phyloP scores from a whole-genome alignment of 495 filamentous ascomycete species.

The Aspergillus egyptiacus region DNA sequence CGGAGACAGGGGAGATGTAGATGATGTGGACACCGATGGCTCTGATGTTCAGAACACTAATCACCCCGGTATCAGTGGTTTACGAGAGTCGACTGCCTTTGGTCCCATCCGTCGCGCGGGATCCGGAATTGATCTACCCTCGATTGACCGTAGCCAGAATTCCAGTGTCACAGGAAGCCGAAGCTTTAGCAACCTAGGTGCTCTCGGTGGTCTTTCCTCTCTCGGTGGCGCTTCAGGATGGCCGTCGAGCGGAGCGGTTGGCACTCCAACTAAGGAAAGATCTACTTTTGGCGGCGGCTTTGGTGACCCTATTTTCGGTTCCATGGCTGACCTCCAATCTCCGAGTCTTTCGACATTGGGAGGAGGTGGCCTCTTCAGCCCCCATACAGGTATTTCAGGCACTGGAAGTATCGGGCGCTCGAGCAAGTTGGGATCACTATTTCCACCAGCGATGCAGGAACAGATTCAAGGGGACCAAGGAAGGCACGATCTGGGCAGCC shows the following conservation, averaged over 20 bases:
- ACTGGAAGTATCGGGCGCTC: conserved; percentile 58
- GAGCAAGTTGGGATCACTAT: conserved; percentile 81
- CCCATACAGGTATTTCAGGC: conserved; percentile 39
- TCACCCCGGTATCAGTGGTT: conserved; percentile 51
- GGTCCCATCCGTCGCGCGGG: conserved; percentile 44
- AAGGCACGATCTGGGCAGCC: conserved; percentile 47
- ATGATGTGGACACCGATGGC: conserved; percentile 57
- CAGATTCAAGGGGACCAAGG: conserved; percentile 58
- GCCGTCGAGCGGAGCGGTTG: conserved; percentile 53
- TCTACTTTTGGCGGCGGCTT: conserved; percentile 61
- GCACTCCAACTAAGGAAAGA: conserved; percentile 72
- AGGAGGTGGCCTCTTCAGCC: conserved; percentile 49
- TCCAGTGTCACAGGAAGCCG: conserved; percentile 72
- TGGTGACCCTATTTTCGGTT: conserved; percentile 65
- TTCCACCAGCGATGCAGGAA: conserved; percentile 83
- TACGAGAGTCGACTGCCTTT: conserved; percentile 46
- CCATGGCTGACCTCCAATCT: conserved; percentile 68
- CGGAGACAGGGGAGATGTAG: conserved; percentile 65
- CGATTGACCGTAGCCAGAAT: conserved; percentile 75
- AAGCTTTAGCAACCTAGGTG: conserved; percentile 61
- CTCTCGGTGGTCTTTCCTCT: conserved; percentile 52
- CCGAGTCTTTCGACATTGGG: conserved; percentile 60
- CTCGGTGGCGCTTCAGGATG: conserved; percentile 58
- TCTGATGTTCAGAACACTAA: conserved; percentile 51
- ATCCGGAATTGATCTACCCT: conserved; percentile 55